Evolutionary conservation across 2,329 filamentous ascomycete species (phyloP).

Genomic region (Diaporthe sp.): DNA sequence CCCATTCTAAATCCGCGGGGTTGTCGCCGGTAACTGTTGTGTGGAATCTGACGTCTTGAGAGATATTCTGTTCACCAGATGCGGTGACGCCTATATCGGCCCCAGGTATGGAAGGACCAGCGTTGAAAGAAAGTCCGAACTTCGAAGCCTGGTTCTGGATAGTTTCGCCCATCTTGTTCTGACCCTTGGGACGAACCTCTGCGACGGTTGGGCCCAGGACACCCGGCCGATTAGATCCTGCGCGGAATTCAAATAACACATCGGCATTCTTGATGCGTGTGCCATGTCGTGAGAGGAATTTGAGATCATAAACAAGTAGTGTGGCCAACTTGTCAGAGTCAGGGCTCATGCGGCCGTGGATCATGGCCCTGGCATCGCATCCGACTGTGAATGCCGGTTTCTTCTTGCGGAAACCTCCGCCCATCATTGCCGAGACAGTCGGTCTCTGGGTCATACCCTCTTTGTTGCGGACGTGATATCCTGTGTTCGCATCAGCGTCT

Average conservation of each 20-base stretch:
- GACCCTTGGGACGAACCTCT: conserved; percentile 1
- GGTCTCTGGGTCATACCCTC: background rate
- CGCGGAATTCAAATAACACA: conserved; percentile 21
- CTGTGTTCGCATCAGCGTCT: background rate
- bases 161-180: conserved; percentile 15
- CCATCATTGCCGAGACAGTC: background rate
- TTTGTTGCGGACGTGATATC: conserved; percentile 25
- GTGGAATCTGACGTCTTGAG: conserved; percentile 8
- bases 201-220: background rate
- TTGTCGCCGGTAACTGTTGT: conserved; percentile 3
- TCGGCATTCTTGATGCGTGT: conserved; percentile 15
- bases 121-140: conserved; percentile 2
- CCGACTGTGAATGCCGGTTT: conserved; percentile 18
- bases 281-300: conserved; percentile 12
- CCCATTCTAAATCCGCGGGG: conserved; percentile 13
- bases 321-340: conserved; percentile 1
- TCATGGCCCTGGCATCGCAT: conserved; percentile 19
- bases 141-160: conserved; percentile 8
- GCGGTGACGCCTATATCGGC: background rate
- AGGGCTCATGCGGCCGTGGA: conserved; percentile 11
- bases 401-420: conserved; percentile 3
- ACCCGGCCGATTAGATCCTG: background rate
- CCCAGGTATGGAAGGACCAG: background rate
- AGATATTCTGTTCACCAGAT: background rate
- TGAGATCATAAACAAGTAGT: conserved; percentile 21